Base-by-base conservation (phyloP, 2,329 filamentous ascomycete species). In the Ascomycota sp. region DNA sequence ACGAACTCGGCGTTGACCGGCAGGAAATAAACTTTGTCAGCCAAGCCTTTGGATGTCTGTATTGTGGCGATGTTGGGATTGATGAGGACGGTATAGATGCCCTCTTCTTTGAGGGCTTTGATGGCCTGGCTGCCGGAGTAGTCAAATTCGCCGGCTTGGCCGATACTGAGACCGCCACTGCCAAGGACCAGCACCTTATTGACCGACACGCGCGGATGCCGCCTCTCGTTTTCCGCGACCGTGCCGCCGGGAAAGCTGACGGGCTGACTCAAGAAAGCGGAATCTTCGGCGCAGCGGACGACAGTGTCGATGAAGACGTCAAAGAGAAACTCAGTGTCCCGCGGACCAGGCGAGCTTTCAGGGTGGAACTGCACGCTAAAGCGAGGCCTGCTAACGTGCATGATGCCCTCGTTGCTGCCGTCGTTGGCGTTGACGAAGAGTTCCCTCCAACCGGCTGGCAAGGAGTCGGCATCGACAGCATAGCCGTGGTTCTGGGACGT, bases 321-420 rank as follows among this genome's bases (percentile, higher is more conserved):
- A 40, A 98, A 98, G 19, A 98, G 65, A 48, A 80, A 94, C 52
- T 98, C 89, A 20, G 89, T 98, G 50, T 98, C 89, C 23, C 82
- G 71, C 30, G 89, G 89, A 33, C 89, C 89, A 3, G 89, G 89
- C 1, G 83, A 91, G 61, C 85, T 93, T 56, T 98, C 89, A 0
- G 89, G 89, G 48, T 98, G 89, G 59, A 98, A 98, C 51, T 98
- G 89, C n/a, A 95, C 89, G 62, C 83, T 94, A 65, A 98, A 98
- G 59, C 86, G 91, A 30, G 89, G 89, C 46, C 75, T 78, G 51
- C 61, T 69, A 29, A 68, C 59, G 52, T 95, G 83, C 54, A 85
- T 76, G 47, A 98, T 94, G 56, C 89, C 89, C 60, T 98, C 89
- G 54, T 98, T 98, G 56, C 81, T 94, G 43, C 81, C 80, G 43